Base-by-base conservation (phyloP, 1,284 basidiomycete species). In the Filobasidium uniguttulatum region DNA sequence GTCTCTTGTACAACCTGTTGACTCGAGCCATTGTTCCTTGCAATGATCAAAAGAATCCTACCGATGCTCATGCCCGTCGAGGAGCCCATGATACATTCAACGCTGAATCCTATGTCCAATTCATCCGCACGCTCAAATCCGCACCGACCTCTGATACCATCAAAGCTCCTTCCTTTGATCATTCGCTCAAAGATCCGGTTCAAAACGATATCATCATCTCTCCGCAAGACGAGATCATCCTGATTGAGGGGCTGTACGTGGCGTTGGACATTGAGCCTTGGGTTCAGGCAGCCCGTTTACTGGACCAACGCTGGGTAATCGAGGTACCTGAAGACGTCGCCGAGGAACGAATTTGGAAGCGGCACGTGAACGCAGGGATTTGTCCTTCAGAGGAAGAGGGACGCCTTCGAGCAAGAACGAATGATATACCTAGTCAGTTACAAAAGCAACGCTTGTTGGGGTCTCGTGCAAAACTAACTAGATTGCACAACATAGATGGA, bases 41-140 rank as follows among this genome's bases (percentile, higher is more conserved):
- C n/a, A n/a, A n/a, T n/a, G n/a, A n/a, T n/a, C n/a, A n/a, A n/a
- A n/a, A 46, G 34, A 34, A 54, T 30, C 45, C 52, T 9, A 34
- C n/a, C 15, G 52, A 54, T 17, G 52, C 48, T 3, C 52, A 54
- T n/a, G 28, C 38, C 19, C 36, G 52, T 6, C 52, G 52, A 6
- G 52, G 52, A 3, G 48, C 52, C 2, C 48, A 50, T 25, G 48
- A 54, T n/a, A 54, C 52, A 5, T 54, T 54, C 26, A 40, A 54
- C 36, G 48, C 48, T 9, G 33, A 22, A 29, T 38, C 38, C 1
- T 54, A 44, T 37, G 35, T 28, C 26, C n/a, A 25, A 12, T 40
- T 50, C 10, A 38, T 54, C 14, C 29, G 25, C 14, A 25, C 36
- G 9, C 31, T 54, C 22, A 34, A 35, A 17, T 20, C n/a, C 7